These are phyloP conservation scores for Moesziomyces parantarcticus DNA, from an alignment of 1,284 basidiomycete genomes.

Conservation along the genomic window DNA sequence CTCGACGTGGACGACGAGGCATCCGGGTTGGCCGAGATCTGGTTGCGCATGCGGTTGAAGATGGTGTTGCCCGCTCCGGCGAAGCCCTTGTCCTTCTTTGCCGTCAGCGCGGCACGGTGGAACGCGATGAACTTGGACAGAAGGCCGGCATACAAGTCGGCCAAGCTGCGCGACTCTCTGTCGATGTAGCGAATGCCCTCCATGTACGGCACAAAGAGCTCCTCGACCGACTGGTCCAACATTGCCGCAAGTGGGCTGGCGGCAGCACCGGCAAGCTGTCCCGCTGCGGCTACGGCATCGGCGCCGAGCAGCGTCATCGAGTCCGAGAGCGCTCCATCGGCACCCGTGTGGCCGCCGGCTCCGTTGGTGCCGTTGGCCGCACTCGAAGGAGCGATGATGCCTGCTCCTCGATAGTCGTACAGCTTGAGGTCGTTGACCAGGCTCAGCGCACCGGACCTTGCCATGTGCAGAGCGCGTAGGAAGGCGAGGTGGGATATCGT, in stretches of 20 bases:
- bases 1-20: conserved; percentile 31
- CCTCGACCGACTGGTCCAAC: conserved; percentile 94
- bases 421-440: conserved; percentile 92
- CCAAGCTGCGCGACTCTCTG: conserved; percentile 86
- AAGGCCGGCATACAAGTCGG: conserved; percentile 82
- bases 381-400: conserved; percentile 44
- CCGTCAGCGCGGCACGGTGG: conserved; percentile 72
- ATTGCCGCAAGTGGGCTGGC: conserved; percentile 72
- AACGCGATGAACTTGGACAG: conserved; percentile 84
- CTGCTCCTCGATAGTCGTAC: conserved; percentile 77
- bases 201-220: conserved; percentile 92
- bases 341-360: neutral
- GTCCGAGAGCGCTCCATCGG: conserved; percentile 12
- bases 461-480: conserved; percentile 87
- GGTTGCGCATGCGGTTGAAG: conserved; percentile 92
- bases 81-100: conserved; percentile 23
- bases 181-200: conserved; percentile 90
- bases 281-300: conserved; percentile 36
- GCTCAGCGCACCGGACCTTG: conserved; percentile 80
- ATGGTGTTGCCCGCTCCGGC: conserved; percentile 72
- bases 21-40: conserved; percentile 81
- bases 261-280: conserved; percentile 46
- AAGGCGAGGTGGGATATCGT: conserved; percentile 75
- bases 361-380: conserved; percentile 13
- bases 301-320: conserved; percentile 29